Evolutionary conservation across 2,329 filamentous ascomycete species (phyloP).

Genomic region (Colletotrichum orbiculare): DNA sequence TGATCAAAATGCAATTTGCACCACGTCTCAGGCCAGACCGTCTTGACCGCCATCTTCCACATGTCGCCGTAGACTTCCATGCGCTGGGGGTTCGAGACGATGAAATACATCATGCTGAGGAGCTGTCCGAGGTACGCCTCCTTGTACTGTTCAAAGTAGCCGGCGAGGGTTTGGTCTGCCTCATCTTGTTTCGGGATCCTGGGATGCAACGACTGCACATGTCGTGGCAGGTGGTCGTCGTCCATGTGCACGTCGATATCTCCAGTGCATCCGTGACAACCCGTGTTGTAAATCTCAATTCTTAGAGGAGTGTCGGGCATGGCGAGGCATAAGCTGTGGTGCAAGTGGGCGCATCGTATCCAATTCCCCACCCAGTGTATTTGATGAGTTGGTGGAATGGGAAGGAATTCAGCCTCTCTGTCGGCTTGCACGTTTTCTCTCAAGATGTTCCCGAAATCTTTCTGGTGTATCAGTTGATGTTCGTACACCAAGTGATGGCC

Average conservation of each 20-base stretch:
- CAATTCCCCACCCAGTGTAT: slow-evolving; percentile 23
- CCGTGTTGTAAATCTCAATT: too few relatives aligned
- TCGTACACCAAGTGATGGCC: slow-evolving; percentile 4
- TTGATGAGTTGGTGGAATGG: too few relatives aligned
- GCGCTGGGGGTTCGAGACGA: slow-evolving; percentile 7
- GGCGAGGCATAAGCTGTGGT: background rate
- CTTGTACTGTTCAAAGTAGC: slow-evolving; percentile 3
- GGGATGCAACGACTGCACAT: background rate
- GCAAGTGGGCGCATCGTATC: slow-evolving; percentile 19
- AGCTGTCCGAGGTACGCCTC: slow-evolving; percentile 21
- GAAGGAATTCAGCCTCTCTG: background rate
- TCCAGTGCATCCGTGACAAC: slow-evolving; percentile 14
- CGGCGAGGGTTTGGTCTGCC: background rate
- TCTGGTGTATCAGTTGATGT: background rate
- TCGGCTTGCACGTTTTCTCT: slow-evolving; percentile 21
- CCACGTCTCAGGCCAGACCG: slow-evolving; percentile 26
- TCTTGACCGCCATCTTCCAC: too few relatives aligned
- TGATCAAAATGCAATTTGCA: slow-evolving; percentile 10
- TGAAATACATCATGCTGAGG: background rate
- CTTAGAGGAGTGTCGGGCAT: too few relatives aligned
- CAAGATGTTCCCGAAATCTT: background rate
- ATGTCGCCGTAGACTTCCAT: background rate
- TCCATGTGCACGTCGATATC: slow-evolving; percentile 17
- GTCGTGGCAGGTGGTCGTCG: background rate
- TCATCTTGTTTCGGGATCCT: background rate